Conservation (phyloP, 176 grass and related monocot genomes). For the Lolium perenne region DNA sequence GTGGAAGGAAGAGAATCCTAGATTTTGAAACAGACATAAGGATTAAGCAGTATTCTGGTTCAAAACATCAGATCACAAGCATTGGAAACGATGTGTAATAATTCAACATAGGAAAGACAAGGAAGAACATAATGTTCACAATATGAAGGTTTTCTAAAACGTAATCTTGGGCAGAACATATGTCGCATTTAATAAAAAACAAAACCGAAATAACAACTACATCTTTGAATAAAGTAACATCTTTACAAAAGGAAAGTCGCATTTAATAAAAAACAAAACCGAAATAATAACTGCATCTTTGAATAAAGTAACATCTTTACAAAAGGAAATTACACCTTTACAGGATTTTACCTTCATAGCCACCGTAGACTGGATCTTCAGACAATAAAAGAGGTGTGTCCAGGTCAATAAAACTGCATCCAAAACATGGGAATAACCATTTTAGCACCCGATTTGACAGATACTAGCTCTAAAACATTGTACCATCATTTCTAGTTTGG, state of each 20-base stretch:
- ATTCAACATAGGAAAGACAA: not conserved
- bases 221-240: not conserved
- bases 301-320: not conserved
- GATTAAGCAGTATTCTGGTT: not conserved
- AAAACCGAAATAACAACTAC: not conserved
- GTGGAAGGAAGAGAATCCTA: not conserved
- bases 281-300: not conserved
- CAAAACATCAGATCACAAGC: not conserved
- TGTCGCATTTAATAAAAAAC: not conserved
- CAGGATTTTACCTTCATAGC: conserved; percentile 76
- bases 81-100: too few relatives aligned
- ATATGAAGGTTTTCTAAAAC: not conserved
- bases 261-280: not conserved
- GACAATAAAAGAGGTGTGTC: conserved; percentile 83
- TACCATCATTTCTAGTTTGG: too few relatives aligned
- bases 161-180: not conserved
- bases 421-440: conserved; percentile 20
- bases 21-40: conserved; percentile 2
- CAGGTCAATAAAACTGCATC: conserved; percentile 90
- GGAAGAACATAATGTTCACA: not conserved
- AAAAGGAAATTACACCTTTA: not conserved
- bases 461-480: not conserved
- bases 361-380: conserved; percentile 85
- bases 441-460: not conserved
- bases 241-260: not conserved